phyloP scores from a whole-genome alignment of 129 eudicot species.

The Erigeron canadensis region DNA sequence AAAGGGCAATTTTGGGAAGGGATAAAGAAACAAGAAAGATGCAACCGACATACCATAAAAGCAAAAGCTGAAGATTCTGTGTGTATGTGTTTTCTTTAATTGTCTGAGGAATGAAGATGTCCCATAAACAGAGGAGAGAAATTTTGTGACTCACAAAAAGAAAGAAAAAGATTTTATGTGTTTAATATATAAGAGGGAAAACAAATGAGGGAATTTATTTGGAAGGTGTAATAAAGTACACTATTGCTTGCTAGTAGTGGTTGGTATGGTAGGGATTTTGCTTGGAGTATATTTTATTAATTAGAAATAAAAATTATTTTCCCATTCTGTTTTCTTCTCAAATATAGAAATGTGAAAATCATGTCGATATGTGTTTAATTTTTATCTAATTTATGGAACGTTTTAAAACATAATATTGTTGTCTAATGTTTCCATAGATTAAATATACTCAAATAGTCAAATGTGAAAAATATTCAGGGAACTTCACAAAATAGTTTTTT shows the following conservation, averaged over 20 bases:
- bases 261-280: constrained; percentile 17
- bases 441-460: too few species aligned
- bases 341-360: too few species aligned
- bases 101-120: constrained; percentile 18
- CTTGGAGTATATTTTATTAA: background rate
- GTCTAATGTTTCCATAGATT: too few species aligned
- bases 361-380: too few species aligned
- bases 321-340: background rate
- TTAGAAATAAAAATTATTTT: background rate
- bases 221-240: constrained; percentile 1
- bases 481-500: too few species aligned
- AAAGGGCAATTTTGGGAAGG: background rate
- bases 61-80: constrained; percentile 33
- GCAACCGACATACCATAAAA: constrained; percentile 37
- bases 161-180: background rate
- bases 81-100: constrained; percentile 6
- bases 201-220: too few species aligned
- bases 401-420: too few species aligned
- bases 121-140: constrained; percentile 28
- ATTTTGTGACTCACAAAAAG: background rate
- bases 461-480: too few species aligned
- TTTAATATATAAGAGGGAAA: background rate
- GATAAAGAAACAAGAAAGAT: background rate
- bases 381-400: too few species aligned
- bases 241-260: constrained; percentile 1